Evolutionary conservation across 2,329 filamentous ascomycete species (phyloP), one percentile per base, ranked within the genome.

Genomic region (Penicillium aurantiogriseum): DNA sequence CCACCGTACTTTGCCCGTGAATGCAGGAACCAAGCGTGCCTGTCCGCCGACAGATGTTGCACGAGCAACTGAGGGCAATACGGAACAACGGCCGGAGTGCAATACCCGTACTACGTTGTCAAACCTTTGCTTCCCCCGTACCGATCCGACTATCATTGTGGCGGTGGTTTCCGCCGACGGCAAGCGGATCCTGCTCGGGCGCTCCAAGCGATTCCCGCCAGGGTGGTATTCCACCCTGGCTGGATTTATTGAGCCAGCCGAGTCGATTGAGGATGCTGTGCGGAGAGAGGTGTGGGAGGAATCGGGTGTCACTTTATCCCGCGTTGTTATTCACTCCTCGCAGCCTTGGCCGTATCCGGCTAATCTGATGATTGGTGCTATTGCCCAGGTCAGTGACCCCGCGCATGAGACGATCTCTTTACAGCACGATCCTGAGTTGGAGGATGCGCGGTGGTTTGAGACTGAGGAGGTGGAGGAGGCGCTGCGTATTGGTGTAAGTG

Each of bases 61-160:
- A 3, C 67, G 64, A 21, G 5, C 62, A 5, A 63, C 63, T 0
- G 59, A 72, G 27, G 73, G 71, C 7, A 69, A 71, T 42, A 62
- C 68, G 4, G 64, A 61, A 5, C 70, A 73, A 46, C 86, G 91
- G 9, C 82, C 82, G 1, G 83, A 88, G 19, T 99, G 94, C 75
- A 87, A 85, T 8, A 95, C 92, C 0, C 85, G 94, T 53, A 88
- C 86, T 39, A 92, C 91, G 27, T 79, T 99, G 45, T 96, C 92
- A 33, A 99, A 99, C 76, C 82, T 97, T 52, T 88, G 84, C 69
- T 97, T 97, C 80, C 93, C 93, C 3, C 86, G 92, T 50, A 97
- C 93, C 2, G 92, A 97, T 68, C 92, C 92, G 1, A 96, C 91
- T 29, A 92, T 97, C 73, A 99, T 99, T 76, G 92, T 95, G 77